phyloP scores from a whole-genome alignment of 441 rosid species.

The Populus hybrid region DNA sequence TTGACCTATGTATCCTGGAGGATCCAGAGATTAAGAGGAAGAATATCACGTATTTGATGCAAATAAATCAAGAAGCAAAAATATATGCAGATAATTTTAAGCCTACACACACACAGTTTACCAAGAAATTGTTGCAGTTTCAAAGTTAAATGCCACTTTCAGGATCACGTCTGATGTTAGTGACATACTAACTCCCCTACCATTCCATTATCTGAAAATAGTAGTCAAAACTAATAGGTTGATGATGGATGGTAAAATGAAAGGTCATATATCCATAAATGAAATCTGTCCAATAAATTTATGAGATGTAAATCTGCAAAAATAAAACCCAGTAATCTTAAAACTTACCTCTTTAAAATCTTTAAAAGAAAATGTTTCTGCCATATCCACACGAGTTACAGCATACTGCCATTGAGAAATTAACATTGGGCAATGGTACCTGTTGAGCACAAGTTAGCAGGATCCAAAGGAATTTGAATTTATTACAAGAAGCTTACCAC shows the following conservation, averaged over 20 bases:
- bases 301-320: not conserved
- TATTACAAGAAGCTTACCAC: slow-evolving; percentile 6
- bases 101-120: not conserved
- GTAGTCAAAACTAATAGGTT: not conserved
- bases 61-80: not conserved
- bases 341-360: slow-evolving; percentile 37
- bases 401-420: slow-evolving; percentile 86
- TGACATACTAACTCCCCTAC: not conserved
- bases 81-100: not conserved
- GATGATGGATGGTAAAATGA: not conserved
- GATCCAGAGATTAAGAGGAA: not conserved
- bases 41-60: not conserved
- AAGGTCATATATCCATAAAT: not conserved
- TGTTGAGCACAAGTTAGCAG: slow-evolving; percentile 33
- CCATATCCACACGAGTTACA: slow-evolving; percentile 74
- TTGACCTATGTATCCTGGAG: not conserved
- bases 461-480: not conserved
- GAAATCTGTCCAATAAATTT: not conserved
- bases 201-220: not conserved
- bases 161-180: not conserved
- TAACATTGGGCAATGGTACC: slow-evolving; percentile 81
- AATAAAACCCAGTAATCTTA: not conserved
- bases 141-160: not conserved
- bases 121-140: not conserved
- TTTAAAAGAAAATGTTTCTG: slow-evolving; percentile 56